phyloP scores from a whole-genome alignment of 202 grass and related monocot genomes.

The Zoysia matrella region DNA sequence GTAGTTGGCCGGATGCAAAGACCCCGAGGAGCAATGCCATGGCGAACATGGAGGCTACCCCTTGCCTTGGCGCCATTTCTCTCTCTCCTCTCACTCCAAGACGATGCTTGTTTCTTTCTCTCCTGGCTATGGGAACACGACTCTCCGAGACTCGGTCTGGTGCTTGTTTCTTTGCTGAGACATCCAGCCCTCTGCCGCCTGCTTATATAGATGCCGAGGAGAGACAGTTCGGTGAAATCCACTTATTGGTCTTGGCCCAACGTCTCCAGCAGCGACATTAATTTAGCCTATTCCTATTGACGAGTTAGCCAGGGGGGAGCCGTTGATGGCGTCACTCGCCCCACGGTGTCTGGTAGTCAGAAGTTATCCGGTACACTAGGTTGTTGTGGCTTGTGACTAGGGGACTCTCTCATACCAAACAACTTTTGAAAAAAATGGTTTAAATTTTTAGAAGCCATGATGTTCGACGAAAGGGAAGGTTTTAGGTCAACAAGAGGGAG shows the following conservation, averaged over 20 bases:
- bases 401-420: conserved; percentile 32
- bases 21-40: conserved; percentile 61
- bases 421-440: conserved; percentile 43
- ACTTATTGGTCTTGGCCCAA: conserved; percentile 32
- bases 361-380: conserved; percentile 61
- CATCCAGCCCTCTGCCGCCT: conserved; percentile 15
- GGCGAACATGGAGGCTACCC: conserved; percentile 54
- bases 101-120: neutral
- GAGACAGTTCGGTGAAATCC: conserved; percentile 42
- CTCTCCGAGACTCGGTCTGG: conserved; percentile 23
- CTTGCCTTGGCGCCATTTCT: conserved; percentile 54
- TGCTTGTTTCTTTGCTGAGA: conserved; percentile 33
- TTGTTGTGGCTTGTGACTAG: conserved; percentile 43
- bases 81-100: too few species aligned
- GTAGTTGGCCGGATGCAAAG: conserved; percentile 46
- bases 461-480: conserved; percentile 50
- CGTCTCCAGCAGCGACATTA: conserved; percentile 38
- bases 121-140: conserved; percentile 37
- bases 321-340: conserved; percentile 46
- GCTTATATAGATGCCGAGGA: conserved; percentile 55
- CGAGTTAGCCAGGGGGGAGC: conserved; percentile 27
- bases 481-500: conserved; percentile 28
- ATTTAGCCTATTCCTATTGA: conserved; percentile 54
- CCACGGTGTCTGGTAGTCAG: conserved; percentile 48
- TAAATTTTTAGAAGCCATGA: conserved; percentile 34